phyloP scores from a whole-genome alignment of 208 protist species.

The Leishmania tropica region DNA sequence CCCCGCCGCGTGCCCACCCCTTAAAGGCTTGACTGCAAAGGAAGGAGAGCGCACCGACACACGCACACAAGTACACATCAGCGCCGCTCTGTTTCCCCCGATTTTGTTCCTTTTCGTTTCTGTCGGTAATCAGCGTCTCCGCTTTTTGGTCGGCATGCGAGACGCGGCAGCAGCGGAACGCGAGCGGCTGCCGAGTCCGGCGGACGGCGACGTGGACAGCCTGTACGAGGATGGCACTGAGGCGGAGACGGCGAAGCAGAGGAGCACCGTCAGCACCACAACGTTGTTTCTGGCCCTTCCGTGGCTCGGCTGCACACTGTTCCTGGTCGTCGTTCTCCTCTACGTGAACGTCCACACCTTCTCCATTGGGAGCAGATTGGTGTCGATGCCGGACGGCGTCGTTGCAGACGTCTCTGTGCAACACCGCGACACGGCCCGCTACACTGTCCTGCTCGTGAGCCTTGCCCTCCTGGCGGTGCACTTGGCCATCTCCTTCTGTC shows the following conservation, averaged over 20 bases:
- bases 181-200: neutral
- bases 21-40: no score
- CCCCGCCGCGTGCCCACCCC: no score
- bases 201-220: constrained; percentile 10
- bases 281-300: constrained; percentile 4
- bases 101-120: no score
- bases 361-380: neutral
- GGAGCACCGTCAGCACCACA: constrained; percentile 13
- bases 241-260: neutral
- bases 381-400: neutral
- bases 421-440: constrained; percentile 17
- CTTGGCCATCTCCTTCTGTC: neutral
- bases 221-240: neutral
- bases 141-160: neutral
- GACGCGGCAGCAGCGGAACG: neutral
- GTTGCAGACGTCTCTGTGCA: neutral
- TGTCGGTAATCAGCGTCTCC: neutral
- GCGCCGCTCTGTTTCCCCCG: no score
- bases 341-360: constrained; percentile 33
- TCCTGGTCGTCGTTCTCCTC: constrained; percentile 17
- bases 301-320: constrained; percentile 15
- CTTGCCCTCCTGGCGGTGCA: constrained; percentile 10
- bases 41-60: no score
- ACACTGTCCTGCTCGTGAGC: constrained; percentile 30
- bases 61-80: no score